Percentiles rank a stretch among this genome's conserved stretches.
Conservation (phyloP, 2,329 filamentous ascomycete species). For the Fusarium annulatum region DNA sequence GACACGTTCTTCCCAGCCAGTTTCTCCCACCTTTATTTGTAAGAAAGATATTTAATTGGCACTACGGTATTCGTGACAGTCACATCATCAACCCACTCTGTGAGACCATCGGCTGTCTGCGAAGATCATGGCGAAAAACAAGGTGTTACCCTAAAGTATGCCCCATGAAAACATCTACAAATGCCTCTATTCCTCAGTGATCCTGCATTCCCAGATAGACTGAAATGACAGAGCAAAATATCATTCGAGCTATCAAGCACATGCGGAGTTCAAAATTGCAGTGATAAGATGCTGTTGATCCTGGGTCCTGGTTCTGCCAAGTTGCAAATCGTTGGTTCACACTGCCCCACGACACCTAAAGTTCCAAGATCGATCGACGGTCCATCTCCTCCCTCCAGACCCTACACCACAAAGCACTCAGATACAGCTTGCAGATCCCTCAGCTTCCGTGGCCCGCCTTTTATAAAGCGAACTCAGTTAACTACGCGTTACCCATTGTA, state of each 20-base stretch:
- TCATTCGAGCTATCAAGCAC: fast-evolving
- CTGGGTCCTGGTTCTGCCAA: neutral
- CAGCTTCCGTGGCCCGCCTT: neutral
- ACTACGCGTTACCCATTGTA: neutral
- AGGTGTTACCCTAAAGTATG: neutral
- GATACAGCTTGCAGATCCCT: neutral
- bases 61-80: no score
- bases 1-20: no score
- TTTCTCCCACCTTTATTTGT: no score
- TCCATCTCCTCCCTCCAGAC: no score
- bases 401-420: neutral
- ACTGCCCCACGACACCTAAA: no score
- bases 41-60: no score
- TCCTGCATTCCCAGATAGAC: fast-evolving
- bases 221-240: neutral
- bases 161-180: neutral
- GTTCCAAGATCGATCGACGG: neutral
- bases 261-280: neutral
- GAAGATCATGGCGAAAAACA: no score
- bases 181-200: neutral
- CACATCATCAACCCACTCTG: no score
- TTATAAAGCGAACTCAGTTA: neutral
- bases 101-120: no score
- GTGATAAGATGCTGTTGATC: no score
- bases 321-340: no score